phyloP scores from a whole-genome alignment of 2,329 filamentous ascomycete genomes.

The Fusarium tupiense region DNA sequence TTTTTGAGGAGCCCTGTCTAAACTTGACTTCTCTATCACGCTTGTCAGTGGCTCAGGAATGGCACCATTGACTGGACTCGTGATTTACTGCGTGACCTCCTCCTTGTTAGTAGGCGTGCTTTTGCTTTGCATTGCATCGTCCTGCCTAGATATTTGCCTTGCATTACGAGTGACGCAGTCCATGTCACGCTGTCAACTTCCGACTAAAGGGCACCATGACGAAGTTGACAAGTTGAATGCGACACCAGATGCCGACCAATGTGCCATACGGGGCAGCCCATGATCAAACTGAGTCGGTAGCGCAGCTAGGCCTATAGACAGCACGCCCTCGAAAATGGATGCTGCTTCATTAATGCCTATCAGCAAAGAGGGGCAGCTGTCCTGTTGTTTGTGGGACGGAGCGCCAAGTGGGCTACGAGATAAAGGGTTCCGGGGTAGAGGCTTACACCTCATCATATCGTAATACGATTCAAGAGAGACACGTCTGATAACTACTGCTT shows the following conservation, averaged over 20 bases:
- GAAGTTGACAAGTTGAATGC: slow-evolving; percentile 13
- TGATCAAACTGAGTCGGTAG: neutral
- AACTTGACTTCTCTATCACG: slow-evolving; percentile 10
- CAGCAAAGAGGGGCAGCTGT: slow-evolving; percentile 35
- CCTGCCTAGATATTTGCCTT: slow-evolving; percentile 13
- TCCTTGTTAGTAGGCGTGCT: slow-evolving; percentile 17
- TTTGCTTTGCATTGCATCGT: slow-evolving; percentile 22
- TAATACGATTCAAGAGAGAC: slow-evolving; percentile 13
- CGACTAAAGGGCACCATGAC: slow-evolving; percentile 9
- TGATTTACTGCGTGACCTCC: slow-evolving; percentile 27
- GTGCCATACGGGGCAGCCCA: neutral
- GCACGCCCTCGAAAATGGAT: slow-evolving; percentile 7
- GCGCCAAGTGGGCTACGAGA: slow-evolving; percentile 36
- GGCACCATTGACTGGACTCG: slow-evolving; percentile 31
- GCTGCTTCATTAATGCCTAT: slow-evolving; percentile 33
- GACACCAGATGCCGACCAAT: slow-evolving; percentile 15
- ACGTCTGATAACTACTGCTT: neutral
- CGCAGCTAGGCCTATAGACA: slow-evolving; percentile 4
- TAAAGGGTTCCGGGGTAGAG: slow-evolving; percentile 30
- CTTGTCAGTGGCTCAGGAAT: slow-evolving; percentile 33
- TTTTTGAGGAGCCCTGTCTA: slow-evolving; percentile 1
- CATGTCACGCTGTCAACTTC: slow-evolving; percentile 24
- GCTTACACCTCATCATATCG: slow-evolving; percentile 32
- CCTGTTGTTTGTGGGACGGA: slow-evolving; percentile 38
- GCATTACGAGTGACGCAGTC: slow-evolving; percentile 34